Conservation (phyloP, 2,329 filamentous ascomycete species). For the Stachybotrys elegans region DNA sequence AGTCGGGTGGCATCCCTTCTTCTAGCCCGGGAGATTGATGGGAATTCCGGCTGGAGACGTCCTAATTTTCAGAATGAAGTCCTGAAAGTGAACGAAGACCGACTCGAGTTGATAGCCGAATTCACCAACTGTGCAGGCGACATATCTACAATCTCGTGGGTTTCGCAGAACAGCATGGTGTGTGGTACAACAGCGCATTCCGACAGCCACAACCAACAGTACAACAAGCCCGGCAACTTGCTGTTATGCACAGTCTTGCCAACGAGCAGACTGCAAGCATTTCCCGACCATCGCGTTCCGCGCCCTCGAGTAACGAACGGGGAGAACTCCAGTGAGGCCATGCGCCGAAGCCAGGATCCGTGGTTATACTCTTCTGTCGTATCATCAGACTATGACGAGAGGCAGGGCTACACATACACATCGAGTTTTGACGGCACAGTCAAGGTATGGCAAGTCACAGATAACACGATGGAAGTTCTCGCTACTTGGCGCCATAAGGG, state of each 20-base stretch:
- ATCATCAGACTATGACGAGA: constrained; percentile 50
- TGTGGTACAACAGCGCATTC: constrained; percentile 60
- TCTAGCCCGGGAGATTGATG: constrained; percentile 43
- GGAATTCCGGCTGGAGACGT: constrained; percentile 36
- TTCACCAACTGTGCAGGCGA: constrained; percentile 60
- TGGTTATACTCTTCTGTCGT: constrained; percentile 63
- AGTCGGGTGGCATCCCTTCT: constrained; percentile 35
- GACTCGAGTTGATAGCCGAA: constrained; percentile 43
- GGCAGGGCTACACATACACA: constrained; percentile 45
- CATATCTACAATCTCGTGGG: constrained; percentile 54
- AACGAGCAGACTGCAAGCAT: constrained; percentile 40
- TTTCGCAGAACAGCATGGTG: constrained; percentile 48
- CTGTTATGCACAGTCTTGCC: constrained; percentile 44
- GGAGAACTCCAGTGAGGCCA: constrained; percentile 51
- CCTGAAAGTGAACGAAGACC: constrained; percentile 43
- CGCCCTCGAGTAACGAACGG: constrained; percentile 48
- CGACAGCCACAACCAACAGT: constrained; percentile 59
- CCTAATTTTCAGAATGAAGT: constrained; percentile 43
- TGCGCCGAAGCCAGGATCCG: constrained; percentile 54
- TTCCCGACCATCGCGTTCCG: constrained; percentile 51
- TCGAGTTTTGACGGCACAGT: constrained; percentile 59
- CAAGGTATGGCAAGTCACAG: constrained; percentile 49
- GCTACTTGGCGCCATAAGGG: constrained; percentile 51
- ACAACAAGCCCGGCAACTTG: constrained; percentile 61
- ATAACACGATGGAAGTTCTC: constrained; percentile 34